Percentiles rank a stretch among this genome's conserved stretches.
These are phyloP conservation scores for Penicillium malachiteum DNA, from an alignment of 495 filamentous ascomycete species.

Conservation along the genomic window DNA sequence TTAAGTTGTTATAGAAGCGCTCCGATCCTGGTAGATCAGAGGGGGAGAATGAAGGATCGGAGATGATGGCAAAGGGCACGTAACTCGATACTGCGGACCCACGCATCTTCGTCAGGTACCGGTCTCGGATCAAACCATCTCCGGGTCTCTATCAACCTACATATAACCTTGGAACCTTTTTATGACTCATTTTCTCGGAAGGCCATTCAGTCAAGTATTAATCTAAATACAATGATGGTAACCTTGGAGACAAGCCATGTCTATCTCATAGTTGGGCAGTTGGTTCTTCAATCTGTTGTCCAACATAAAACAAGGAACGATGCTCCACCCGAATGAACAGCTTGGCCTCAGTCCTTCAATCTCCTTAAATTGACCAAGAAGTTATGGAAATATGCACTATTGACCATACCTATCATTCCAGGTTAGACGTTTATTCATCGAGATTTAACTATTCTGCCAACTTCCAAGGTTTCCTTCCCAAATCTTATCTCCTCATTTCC, in stretches of 20 bases:
- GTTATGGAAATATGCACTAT: no score
- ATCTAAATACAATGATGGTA: not conserved
- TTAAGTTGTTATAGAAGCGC: not conserved
- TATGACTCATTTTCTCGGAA: not conserved
- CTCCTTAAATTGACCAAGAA: no score
- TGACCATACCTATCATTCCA: no score
- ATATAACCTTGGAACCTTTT: not conserved
- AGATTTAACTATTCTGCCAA: no score
- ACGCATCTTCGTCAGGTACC: slow-evolving; percentile 5
- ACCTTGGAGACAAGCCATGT: not conserved
- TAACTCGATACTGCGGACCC: not conserved
- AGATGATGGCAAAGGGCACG: not conserved
- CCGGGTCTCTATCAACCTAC: not conserved
- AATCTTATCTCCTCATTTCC: no score
- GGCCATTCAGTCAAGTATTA: not conserved
- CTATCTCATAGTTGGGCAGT: not conserved
- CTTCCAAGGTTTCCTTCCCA: no score
- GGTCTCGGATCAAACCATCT: slow-evolving; percentile 5
- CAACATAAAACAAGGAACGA: not conserved
- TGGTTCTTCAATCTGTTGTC: not conserved
- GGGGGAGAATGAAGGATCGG: slow-evolving; percentile 6
- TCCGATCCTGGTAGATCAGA: not conserved
- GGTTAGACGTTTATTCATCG: no score
- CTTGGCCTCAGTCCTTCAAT: no score
- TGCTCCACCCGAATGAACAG: not conserved